Evolutionary conservation across 306 rosid genomes (phyloP).

Genomic region (Arachis stenosperma): DNA sequence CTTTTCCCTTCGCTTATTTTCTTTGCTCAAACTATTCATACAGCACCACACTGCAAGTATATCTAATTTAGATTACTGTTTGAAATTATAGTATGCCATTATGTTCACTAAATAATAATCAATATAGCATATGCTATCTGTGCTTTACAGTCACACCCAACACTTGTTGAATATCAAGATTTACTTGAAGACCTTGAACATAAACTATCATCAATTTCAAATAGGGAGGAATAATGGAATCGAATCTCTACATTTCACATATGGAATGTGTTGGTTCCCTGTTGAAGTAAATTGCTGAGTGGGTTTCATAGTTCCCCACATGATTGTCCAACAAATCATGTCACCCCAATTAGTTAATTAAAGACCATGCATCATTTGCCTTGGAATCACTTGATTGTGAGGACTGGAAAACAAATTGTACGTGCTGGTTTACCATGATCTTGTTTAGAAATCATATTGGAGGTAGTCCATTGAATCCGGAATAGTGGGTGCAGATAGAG

Average conservation of each 20-base stretch:
- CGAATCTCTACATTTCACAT: constrained; percentile 26
- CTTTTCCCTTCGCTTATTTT: neutral
- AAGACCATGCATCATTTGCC: constrained; percentile 36
- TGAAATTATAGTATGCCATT: constrained; percentile 12
- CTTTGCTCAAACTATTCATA: constrained; percentile 43
- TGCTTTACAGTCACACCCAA: constrained; percentile 60
- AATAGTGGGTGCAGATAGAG: constrained; percentile 52
- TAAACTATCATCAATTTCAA: constrained; percentile 61
- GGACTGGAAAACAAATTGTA: constrained; percentile 26
- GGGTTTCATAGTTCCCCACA: constrained; percentile 25
- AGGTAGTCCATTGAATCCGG: constrained; percentile 39
- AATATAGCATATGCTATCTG: constrained; percentile 6
- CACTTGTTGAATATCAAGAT: constrained; percentile 75
- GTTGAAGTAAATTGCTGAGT: constrained; percentile 24
- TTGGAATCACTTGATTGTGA: constrained; percentile 30
- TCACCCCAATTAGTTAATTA: neutral
- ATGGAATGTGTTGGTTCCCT: constrained; percentile 42
- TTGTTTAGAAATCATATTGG: constrained; percentile 22
- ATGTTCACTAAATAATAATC: constrained; percentile 15
- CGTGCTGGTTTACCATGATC: constrained; percentile 33
- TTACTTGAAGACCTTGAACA: constrained; percentile 75
- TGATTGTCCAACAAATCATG: constrained; percentile 18
- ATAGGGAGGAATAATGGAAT: constrained; percentile 49
- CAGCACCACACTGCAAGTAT: constrained; percentile 78
- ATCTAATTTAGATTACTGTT: constrained; percentile 11